phyloP scores from a whole-genome alignment of 1,284 basidiomycete species.

The Leccinum griseonigrum region DNA sequence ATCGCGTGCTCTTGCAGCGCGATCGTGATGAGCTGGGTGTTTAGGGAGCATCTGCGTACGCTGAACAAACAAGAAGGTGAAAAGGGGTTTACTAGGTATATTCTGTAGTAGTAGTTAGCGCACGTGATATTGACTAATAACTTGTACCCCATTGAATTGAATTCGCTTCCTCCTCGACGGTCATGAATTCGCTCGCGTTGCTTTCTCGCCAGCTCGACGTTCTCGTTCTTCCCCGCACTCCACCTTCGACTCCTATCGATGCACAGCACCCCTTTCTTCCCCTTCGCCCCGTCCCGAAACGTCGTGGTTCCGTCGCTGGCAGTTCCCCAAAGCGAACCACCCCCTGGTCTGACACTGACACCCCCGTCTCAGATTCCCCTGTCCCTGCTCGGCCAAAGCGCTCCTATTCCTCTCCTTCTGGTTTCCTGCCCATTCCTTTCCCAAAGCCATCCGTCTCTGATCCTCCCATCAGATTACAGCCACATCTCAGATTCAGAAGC shows the following conservation, averaged over 20 bases:
- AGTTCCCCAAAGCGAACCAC: constrained; percentile 44
- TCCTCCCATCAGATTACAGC: constrained; percentile 26
- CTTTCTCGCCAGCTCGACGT: constrained; percentile 70
- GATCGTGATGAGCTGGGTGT: constrained; percentile 27
- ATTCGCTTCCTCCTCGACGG: not conserved
- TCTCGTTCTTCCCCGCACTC: constrained; percentile 47
- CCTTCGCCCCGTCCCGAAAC: constrained; percentile 9
- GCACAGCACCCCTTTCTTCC: constrained; percentile 28
- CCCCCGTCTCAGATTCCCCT: constrained; percentile 35
- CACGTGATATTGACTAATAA: constrained; percentile 1
- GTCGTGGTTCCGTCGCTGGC: constrained; percentile 34
- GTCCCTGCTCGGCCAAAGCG: constrained; percentile 40
- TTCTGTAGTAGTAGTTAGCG: constrained; percentile 32
- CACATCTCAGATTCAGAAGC: constrained; percentile 30
- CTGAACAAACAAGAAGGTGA: constrained; percentile 15
- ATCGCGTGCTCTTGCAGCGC: constrained; percentile 16
- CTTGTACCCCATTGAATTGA: not conserved
- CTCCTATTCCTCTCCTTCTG: constrained; percentile 37
- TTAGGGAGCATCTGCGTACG: constrained; percentile 16
- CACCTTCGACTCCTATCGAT: constrained; percentile 48
- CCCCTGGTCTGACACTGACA: constrained; percentile 57
- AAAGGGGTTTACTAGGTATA: constrained; percentile 16
- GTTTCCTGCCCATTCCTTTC: constrained; percentile 32
- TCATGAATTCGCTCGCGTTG: constrained; percentile 70
- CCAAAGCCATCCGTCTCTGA: constrained; percentile 31